Percentiles rank a stretch among this genome's conserved stretches.
Conservation (phyloP, 2,329 filamentous ascomycete genomes). For the Cladosporium colombiae region DNA sequence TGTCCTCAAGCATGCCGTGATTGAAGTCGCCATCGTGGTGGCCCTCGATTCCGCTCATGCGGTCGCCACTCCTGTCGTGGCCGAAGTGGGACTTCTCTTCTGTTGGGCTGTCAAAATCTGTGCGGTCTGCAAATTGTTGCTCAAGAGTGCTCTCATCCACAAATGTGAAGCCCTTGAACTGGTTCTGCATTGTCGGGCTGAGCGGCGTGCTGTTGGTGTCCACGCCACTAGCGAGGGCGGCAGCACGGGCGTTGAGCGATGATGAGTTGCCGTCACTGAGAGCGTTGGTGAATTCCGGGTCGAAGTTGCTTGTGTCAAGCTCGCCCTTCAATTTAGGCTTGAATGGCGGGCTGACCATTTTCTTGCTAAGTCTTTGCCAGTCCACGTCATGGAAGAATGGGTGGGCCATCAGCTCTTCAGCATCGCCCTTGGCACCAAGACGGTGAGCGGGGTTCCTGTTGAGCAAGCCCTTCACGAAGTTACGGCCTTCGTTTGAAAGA, state of each 20-base stretch:
- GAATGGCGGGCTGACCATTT: constrained; percentile 93
- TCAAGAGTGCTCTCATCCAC: constrained; percentile 97
- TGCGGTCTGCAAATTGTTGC: constrained; percentile 65
- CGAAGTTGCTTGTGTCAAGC: constrained; percentile 96
- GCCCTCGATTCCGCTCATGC: constrained; percentile 54
- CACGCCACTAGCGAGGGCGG: constrained; percentile 75
- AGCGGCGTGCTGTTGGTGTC: constrained; percentile 88
- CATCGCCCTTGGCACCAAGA: constrained; percentile 85
- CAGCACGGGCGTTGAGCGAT: constrained; percentile 88
- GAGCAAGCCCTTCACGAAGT: constrained; percentile 95
- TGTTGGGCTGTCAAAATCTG: constrained; percentile 33
- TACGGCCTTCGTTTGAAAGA: constrained; percentile 88
- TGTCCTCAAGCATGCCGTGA: constrained; percentile 44
- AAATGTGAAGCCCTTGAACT: constrained; percentile 98
- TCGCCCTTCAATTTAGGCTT: constrained; percentile 96
- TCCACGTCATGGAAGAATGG: constrained; percentile 94
- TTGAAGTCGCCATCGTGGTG: constrained; percentile 50
- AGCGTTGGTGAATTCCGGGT: constrained; percentile 96
- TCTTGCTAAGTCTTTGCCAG: constrained; percentile 84
- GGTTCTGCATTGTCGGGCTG: constrained; percentile 93
- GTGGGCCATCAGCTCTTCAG: constrained; percentile 90
- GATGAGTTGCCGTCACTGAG: constrained; percentile 79
- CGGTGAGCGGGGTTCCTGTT: constrained; percentile 97
- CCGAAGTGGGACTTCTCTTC: constrained; percentile 18
- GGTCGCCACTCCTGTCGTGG: constrained; percentile 43